Percentiles rank a stretch among this genome's conserved stretches.
Evolutionary conservation across 345 rosid genomes (phyloP).

Genomic region (Populus simonii): DNA sequence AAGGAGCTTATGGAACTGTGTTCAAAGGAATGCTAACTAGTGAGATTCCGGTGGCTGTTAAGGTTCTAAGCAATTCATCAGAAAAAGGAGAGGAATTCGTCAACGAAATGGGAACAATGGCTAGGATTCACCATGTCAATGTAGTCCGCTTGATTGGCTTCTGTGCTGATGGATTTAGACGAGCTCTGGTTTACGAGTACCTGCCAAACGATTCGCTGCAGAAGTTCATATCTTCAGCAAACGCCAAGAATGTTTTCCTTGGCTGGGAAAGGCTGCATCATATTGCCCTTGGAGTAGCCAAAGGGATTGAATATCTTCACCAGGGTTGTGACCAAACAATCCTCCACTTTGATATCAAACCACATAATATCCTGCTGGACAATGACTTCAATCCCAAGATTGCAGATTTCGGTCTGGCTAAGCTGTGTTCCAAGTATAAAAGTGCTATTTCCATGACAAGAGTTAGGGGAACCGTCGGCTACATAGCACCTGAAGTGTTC

Average conservation of each 20-base stretch:
- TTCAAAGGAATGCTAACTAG: conserved; percentile 9
- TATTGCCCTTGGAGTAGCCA: neutral
- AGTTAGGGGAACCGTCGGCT: neutral
- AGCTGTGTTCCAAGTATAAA: neutral
- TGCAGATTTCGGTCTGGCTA: neutral
- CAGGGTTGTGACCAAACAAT: neutral
- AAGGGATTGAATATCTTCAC: neutral
- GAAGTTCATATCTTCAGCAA: conserved; percentile 4
- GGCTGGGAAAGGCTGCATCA: neutral
- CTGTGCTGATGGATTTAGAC: conserved; percentile 16
- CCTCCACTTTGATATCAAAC: neutral
- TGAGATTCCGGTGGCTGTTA: conserved; percentile 12
- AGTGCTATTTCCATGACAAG: neutral
- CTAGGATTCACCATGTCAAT: conserved; percentile 13
- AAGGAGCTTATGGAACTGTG: conserved; percentile 11
- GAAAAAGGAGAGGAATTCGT: conserved; percentile 11
- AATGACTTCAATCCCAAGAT: neutral
- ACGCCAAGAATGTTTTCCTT: neutral
- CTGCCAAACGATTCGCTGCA: conserved; percentile 1
- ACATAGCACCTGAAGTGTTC: neutral
- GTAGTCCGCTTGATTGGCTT: conserved; percentile 14
- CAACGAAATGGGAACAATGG: conserved; percentile 6
- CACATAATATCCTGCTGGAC: neutral
- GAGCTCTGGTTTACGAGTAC: conserved; percentile 10
- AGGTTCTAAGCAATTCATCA: neutral